Conservation (phyloP, 805 yeast species). For the Metschnikowia drakensbergensis region DNA sequence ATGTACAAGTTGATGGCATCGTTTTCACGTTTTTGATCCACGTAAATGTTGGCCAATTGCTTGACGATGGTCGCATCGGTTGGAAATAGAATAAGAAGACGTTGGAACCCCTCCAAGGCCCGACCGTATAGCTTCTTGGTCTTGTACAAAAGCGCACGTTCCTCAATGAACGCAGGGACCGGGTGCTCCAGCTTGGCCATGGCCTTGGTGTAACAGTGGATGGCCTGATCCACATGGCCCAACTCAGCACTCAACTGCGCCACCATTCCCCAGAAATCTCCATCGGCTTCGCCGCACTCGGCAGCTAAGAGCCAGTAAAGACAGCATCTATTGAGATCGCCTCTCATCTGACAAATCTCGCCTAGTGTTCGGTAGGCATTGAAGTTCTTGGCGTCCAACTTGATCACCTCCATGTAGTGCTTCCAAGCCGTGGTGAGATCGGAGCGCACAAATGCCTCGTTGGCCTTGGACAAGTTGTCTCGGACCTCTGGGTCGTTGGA, state of each 20-base stretch:
- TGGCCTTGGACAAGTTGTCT: constrained; percentile 63
- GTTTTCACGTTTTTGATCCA: constrained; percentile 54
- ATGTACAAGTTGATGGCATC: constrained; percentile 75
- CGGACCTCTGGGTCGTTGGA: constrained; percentile 72
- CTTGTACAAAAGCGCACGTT: constrained; percentile 64
- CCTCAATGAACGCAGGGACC: constrained; percentile 41
- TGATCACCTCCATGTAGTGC: constrained; percentile 65
- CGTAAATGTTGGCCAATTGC: constrained; percentile 51
- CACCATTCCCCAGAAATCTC: constrained; percentile 72
- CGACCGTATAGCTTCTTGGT: constrained; percentile 63
- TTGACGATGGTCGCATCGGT: constrained; percentile 55
- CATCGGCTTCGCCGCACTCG: constrained; percentile 69
- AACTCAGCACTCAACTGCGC: constrained; percentile 63
- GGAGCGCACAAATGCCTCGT: constrained; percentile 69
- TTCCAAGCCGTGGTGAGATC: constrained; percentile 59
- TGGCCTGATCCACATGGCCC: constrained; percentile 71
- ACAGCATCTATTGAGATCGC: constrained; percentile 67
- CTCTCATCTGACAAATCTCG: constrained; percentile 69
- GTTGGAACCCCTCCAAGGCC: constrained; percentile 71
- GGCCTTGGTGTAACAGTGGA: constrained; percentile 71
- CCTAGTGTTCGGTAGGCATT: constrained; percentile 88
- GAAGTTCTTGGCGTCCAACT: constrained; percentile 70
- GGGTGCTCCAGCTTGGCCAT: constrained; percentile 40
- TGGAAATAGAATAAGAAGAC: constrained; percentile 52
- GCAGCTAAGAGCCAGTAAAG: constrained; percentile 82